Base-by-base conservation (phyloP, 176 grass and related monocot species). In the Carex littledalei region DNA sequence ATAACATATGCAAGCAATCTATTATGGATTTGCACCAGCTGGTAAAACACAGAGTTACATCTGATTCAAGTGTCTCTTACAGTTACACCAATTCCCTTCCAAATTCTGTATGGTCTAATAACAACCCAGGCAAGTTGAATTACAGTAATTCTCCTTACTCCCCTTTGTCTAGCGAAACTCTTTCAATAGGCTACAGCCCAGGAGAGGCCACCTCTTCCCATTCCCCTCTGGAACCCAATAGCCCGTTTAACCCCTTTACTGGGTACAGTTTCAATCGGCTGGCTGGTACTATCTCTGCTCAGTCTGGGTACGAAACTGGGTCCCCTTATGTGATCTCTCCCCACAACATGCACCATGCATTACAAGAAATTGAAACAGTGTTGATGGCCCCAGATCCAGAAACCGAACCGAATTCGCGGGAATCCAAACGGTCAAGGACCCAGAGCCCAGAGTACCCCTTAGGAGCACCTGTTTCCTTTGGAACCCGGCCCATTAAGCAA, bases 21-120 rank as follows among this genome's bases (percentile, higher is more conserved):
- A 94, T 86, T 90, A 98, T 98, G 95, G 91, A 98, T 87, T 90
- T 89, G 21, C 91, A 90, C 71, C 93, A 92, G 88, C 55, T 95
- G 39, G 88, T 94, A 1, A 92, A 97, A 69, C 91, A 93, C 88
- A 85, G 71, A 90, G 84, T 92, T 57, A 86, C 84, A 13, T 50
- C 87, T 52, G 84, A 66, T 63, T 81, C 57, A 17, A 54, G 89
- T 31, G 80, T 75, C 91, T 43, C 72, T 91, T 78, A 98, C 82
- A 85, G 85, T 61, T 87, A 87, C 83, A 88, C 95, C n/a, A 86
- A 86, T 43, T 89, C 89, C 84, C 84, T 88, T 63, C 88, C 93
- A 65, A 81, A 91, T 89, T 89, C 91, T 61, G 22, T 79, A 43
- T 87, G 78, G 91, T 87, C 85, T 85, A 86, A 71, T 78, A 87